phyloP scores from a whole-genome alignment of 345 rosid genomes.

The Eucalyptus fibrosa region DNA sequence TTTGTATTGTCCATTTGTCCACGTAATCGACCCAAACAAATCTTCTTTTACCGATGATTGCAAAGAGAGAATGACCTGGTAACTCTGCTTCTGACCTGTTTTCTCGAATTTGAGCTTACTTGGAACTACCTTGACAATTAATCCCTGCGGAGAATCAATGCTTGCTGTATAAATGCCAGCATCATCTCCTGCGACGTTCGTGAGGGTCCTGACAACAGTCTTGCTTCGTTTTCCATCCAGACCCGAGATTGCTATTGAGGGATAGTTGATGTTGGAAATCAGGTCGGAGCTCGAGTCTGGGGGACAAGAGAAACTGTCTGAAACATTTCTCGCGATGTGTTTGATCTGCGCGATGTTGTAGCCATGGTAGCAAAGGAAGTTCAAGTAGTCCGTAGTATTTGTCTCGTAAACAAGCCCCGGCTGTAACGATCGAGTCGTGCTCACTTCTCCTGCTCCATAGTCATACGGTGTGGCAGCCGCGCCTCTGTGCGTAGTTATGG shows the following conservation, averaged over 20 bases:
- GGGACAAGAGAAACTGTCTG: constrained; percentile 40
- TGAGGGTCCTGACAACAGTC: constrained; percentile 39
- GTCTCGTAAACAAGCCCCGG: constrained; percentile 71
- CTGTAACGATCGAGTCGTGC: constrained; percentile 31
- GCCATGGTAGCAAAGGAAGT: constrained; percentile 60
- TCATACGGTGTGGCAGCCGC: constrained; percentile 48
- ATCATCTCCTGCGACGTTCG: constrained; percentile 54
- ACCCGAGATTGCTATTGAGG: constrained; percentile 50
- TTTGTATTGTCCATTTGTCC: constrained; percentile 37
- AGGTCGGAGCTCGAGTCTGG: constrained; percentile 18
- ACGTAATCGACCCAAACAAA: constrained; percentile 56
- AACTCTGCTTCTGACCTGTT: constrained; percentile 31
- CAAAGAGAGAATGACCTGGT: constrained; percentile 28
- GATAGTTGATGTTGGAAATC: constrained; percentile 59
- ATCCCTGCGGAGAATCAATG: constrained; percentile 13
- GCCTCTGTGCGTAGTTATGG: constrained; percentile 46
- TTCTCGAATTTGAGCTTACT: constrained; percentile 23
- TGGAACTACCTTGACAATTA: constrained; percentile 32
- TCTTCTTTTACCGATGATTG: constrained; percentile 4
- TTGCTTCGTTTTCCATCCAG: constrained; percentile 17
- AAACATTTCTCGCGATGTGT: constrained; percentile 17
- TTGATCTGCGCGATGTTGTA: constrained; percentile 27
- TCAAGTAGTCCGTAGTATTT: constrained; percentile 41
- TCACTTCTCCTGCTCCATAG: constrained; percentile 60
- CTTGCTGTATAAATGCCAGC: constrained; percentile 16